phyloP scores from a whole-genome alignment of 345 rosid genomes.

The Dipteronia sinensis region DNA sequence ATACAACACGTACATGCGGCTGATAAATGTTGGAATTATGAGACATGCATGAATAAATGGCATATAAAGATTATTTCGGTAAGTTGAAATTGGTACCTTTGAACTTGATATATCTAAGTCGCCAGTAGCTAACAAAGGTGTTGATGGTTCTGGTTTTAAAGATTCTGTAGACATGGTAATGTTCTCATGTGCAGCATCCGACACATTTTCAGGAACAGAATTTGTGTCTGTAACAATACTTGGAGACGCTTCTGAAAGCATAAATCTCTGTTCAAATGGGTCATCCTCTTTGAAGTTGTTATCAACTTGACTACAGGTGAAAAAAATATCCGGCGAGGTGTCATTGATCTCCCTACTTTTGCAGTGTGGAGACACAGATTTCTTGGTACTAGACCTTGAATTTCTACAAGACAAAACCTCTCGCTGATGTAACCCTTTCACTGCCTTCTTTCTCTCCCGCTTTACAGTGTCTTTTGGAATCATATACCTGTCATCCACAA shows the following conservation, averaged over 20 bases:
- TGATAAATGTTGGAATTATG: background rate
- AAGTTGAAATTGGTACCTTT: conserved; percentile 33
- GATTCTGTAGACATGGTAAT: conserved; percentile 36
- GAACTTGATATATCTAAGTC: conserved; percentile 33
- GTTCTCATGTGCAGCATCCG: conserved; percentile 39
- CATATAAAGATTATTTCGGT: background rate
- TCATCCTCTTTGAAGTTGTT: conserved; percentile 30
- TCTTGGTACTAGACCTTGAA: conserved; percentile 42
- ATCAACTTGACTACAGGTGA: conserved; percentile 33
- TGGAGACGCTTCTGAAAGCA: conserved; percentile 41
- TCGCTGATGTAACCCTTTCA: conserved; percentile 38
- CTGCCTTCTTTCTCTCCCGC: conserved; percentile 50
- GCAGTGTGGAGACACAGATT: conserved; percentile 34
- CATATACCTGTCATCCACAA: conserved; percentile 43
- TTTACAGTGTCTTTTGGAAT: conserved; percentile 46
- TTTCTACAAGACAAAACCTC: conserved; percentile 47
- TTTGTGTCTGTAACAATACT: conserved; percentile 29
- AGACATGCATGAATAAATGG: background rate
- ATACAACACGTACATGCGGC: background rate
- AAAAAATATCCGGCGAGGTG: conserved; percentile 46
- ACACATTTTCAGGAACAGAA: conserved; percentile 43
- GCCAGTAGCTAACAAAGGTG: conserved; percentile 40
- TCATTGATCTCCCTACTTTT: conserved; percentile 30
- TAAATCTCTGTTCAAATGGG: conserved; percentile 34
- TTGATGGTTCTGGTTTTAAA: conserved; percentile 35